A percentile compares a stretch with the other conserved stretches of the same genome.
Evolutionary conservation across 2,329 filamentous ascomycete genomes (phyloP).

Genomic region (Didymosphaeria variabile): DNA sequence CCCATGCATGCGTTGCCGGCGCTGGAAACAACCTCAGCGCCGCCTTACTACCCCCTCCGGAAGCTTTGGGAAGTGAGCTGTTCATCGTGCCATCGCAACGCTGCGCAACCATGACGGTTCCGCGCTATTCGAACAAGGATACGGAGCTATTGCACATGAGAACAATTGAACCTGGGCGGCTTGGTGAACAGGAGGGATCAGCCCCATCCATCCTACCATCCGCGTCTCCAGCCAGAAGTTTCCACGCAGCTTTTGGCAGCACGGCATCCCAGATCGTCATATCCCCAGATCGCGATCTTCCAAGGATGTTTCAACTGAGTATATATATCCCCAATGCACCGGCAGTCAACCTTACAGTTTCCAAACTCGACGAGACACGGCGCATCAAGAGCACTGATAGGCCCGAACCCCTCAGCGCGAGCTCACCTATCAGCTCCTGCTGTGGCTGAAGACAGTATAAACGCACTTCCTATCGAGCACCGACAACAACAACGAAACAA

Average conservation of each 20-base stretch:
- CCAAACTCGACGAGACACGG: neutral
- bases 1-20: neutral
- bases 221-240: conserved; percentile 1
- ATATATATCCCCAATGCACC: conserved; percentile 1
- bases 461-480: neutral
- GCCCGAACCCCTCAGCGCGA: neutral
- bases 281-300: neutral
- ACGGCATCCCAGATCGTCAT: neutral
- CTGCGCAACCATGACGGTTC: neutral
- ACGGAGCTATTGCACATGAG: neutral
- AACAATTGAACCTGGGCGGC: neutral
- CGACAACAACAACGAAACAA: neutral
- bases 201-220: neutral
- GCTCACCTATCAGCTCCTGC: neutral
- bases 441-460: neutral
- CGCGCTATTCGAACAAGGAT: neutral
- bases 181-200: neutral
- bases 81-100: neutral
- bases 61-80: conserved; percentile 3
- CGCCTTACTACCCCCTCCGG: neutral
- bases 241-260: neutral
- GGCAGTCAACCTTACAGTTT: neutral
- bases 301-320: neutral
- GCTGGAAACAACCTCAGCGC: conserved; percentile 2
- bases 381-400: neutral